Base-by-base conservation (phyloP, 805 yeast species). In the Kockiozyma suomiensis region DNA sequence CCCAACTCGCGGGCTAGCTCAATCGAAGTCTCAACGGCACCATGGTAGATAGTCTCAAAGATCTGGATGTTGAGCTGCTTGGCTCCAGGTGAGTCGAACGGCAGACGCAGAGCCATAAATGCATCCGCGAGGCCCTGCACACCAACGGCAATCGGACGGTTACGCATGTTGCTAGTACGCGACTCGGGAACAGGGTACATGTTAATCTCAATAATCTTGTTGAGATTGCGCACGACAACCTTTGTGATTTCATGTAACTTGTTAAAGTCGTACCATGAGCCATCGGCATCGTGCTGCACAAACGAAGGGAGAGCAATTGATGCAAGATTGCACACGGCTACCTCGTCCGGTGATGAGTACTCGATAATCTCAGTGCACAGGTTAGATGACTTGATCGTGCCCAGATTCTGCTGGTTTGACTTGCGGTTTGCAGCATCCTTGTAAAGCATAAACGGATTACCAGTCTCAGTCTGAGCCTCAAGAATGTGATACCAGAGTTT, bases 111-210 rank as follows among this genome's bases (percentile, higher is more conserved):
- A 66, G 81, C 79, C 81, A 90, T 82, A 74, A 90, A 93, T 1
- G 86, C 80, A 74, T 93, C 98, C 30, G 98, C 97, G 56, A 93
- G 79, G 59, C 99, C 99, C 75, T 93, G 97, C n/a, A 93, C 97
- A 67, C 99, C 99, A 23, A 93, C 76, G n/a, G 97, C 97, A 69
- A 93, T 83, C 21, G 99, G 98, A 69, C 99, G 81, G 74, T 93
- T 87, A 70, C 84, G 85, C 79, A 83, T 76, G 74, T 94, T 93
- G 17, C 97, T 89, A 48, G 64, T 70, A 69, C 80, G 81, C 4
- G 98, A 93, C 66, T 84, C 87, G 54, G 80, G 83, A 25, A 89
- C 86, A 3, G 99, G 98, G 73, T 93, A 93, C 72, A 78, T 80
- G 71, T 91, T 89, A 64, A 86, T 82, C 77, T 93, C 97, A 60